Base-by-base conservation (phyloP, 2,329 filamentous ascomycete species). In the Onygenales sp. region DNA sequence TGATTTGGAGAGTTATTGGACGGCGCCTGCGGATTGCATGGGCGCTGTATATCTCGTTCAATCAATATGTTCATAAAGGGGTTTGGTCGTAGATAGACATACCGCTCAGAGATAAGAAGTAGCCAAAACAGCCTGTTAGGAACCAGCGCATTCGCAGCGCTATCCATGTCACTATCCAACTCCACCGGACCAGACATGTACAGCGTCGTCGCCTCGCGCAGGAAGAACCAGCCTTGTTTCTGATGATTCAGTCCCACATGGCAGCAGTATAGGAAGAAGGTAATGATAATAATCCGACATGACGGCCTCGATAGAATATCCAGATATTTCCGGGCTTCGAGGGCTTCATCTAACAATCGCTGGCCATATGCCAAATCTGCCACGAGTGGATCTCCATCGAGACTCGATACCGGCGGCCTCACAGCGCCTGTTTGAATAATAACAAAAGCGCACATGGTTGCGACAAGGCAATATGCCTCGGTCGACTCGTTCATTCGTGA, bases 161-260 rank as follows among this genome's bases (percentile, higher is more conserved):
- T 31, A 35, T 76, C 60, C 78, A 75, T 55, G 78, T 75, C 13
- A 78, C 75, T 4, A 76, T 74, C 57, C 82, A 80, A 59, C 32
- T 63, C 60, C 5, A 63, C 50, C 11, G 58, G 55, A 7, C 79
- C 79, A 52, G 80, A 76, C 50, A 75, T 61, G 60, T 85, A 87
- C 61, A 89, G 72, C 9, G 85, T 88, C 1, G 83, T 84, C 13
- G 84, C 85, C 67, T 89, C 86, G 21, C 86, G 79, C 8, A 89
- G 72, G 64, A 86, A 80, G 62, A 82, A 87, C 83, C 86, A 89
- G 1, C 84, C 85, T 68, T 82, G 84, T 56, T 85, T 81, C 64
- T 87, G 84, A 64, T 84, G 75, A 55, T 86, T 83, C 45, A 85
- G 71, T 11, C 78, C 82, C 59, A 84, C 83, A 65, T 83, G 78